phyloP scores from a whole-genome alignment of 176 grass and related monocot species.

The Triticum timopheevii region DNA sequence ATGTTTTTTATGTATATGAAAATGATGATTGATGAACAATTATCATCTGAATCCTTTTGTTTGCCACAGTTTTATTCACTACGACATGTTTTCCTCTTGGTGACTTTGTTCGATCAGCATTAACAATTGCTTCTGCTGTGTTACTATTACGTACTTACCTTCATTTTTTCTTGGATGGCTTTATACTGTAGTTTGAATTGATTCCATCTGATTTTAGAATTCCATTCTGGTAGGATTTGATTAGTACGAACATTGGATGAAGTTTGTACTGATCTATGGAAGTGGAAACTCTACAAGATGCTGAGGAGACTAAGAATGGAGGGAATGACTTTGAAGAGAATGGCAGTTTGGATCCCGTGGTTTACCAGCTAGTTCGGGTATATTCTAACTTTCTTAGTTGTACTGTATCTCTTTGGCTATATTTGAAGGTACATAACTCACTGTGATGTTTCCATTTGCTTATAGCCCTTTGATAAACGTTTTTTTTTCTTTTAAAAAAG shows the following conservation, averaged over 20 bases:
- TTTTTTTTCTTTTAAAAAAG: conserved; percentile 35
- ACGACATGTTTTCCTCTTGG: background rate
- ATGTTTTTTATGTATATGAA: background rate
- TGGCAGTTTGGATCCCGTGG: conserved; percentile 55
- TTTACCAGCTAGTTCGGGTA: conserved; percentile 99
- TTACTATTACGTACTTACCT: background rate
- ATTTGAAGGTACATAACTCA: background rate
- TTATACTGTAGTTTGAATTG: conserved; percentile 13
- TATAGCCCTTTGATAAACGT: conserved; percentile 6
- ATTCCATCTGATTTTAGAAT: conserved; percentile 22
- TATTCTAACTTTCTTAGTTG: conserved; percentile 20
- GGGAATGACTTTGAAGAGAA: conserved; percentile 53
- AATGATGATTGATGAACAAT: background rate
- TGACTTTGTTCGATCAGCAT: background rate
- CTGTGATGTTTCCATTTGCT: background rate
- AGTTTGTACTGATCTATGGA: conserved; percentile 66
- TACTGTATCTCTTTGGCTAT: background rate
- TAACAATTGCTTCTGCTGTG: background rate
- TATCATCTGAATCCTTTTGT: background rate
- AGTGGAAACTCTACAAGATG: conserved; percentile 32
- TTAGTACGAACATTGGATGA: conserved; percentile 47
- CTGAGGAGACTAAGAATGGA: conserved; percentile 49
- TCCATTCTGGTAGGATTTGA: conserved; percentile 22
- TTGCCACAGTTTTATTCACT: background rate
- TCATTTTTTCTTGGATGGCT: background rate